Evolutionary conservation across 2,329 filamentous ascomycete species (phyloP).

Genomic region (Fusarium brevicatenulatum): DNA sequence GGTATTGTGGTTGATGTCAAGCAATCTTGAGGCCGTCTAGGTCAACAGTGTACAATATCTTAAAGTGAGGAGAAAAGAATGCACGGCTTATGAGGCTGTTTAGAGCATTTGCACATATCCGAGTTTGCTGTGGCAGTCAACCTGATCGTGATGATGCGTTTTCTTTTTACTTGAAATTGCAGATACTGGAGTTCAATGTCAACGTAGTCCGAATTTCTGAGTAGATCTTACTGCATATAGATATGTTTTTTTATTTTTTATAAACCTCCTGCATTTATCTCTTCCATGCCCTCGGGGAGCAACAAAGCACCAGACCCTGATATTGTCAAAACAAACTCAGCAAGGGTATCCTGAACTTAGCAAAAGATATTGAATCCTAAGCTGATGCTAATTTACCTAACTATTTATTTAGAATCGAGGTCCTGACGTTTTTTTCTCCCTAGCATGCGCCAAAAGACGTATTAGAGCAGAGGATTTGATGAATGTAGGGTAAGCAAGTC

Average conservation of each 20-base stretch:
- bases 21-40: constrained; percentile 17
- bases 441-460: background rate
- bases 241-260: too few relatives aligned
- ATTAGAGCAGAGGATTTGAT: too few relatives aligned
- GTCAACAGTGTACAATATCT: background rate
- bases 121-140: background rate
- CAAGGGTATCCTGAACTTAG: background rate
- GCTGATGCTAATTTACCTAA: accelerated
- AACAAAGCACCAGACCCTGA: background rate
- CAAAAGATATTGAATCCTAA: background rate
- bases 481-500: constrained; percentile 33
- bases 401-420: accelerated
- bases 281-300: accelerated
- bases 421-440: background rate
- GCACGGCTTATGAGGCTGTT: background rate
- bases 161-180: too few relatives aligned
- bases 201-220: accelerated
- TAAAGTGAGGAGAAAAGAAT: background rate
- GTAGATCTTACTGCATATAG: background rate
- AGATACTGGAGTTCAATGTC: accelerated
- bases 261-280: too few relatives aligned
- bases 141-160: background rate
- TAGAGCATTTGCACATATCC: background rate
- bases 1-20: constrained; percentile 14
- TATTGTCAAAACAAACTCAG: background rate